phyloP scores from a whole-genome alignment of 441 rosid genomes.

The Brassica balearica region DNA sequence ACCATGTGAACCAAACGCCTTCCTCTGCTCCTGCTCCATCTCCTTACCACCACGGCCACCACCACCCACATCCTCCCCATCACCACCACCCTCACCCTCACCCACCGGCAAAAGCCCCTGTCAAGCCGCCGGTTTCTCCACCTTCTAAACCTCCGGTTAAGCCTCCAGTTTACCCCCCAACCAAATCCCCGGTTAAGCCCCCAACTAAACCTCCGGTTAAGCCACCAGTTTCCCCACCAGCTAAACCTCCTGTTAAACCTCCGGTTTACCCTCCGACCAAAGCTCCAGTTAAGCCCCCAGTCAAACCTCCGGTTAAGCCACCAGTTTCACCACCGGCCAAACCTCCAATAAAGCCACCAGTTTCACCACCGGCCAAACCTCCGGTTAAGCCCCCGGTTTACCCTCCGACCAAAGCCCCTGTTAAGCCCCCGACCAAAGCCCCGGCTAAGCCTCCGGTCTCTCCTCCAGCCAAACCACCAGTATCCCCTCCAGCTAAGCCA shows the following conservation, averaged over 20 bases:
- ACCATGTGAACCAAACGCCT: constrained; percentile 36
- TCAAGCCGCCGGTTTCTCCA: constrained; percentile 16
- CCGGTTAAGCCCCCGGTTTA: constrained; percentile 33
- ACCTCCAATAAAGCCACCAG: constrained; percentile 18
- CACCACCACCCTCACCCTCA: constrained; percentile 39
- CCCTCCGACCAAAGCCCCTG: constrained; percentile 27
- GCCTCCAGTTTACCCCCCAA: constrained; percentile 23
- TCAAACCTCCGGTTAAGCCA: constrained; percentile 27
- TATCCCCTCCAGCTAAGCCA: constrained; percentile 23
- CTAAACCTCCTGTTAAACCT: constrained; percentile 22
- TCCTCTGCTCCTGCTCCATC: constrained; percentile 36
- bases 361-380: constrained; percentile 19
- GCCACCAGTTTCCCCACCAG: constrained; percentile 27
- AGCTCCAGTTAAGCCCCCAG: constrained; percentile 23
- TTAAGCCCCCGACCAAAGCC: constrained; percentile 34
- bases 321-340: constrained; percentile 33
- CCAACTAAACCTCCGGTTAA: constrained; percentile 28
- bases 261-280: constrained; percentile 29
- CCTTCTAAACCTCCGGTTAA: constrained; percentile 22
- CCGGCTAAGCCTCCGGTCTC: constrained; percentile 37
- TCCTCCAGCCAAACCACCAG: constrained; percentile 27
- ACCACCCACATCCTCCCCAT: constrained; percentile 40
- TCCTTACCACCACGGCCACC: constrained; percentile 44
- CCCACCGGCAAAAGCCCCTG: constrained; percentile 33
- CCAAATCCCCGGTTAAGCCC: constrained; percentile 25